These are phyloP conservation scores for Hordeum marinum DNA, from an alignment of 176 grass and related monocot genomes.

Conservation along the genomic window DNA sequence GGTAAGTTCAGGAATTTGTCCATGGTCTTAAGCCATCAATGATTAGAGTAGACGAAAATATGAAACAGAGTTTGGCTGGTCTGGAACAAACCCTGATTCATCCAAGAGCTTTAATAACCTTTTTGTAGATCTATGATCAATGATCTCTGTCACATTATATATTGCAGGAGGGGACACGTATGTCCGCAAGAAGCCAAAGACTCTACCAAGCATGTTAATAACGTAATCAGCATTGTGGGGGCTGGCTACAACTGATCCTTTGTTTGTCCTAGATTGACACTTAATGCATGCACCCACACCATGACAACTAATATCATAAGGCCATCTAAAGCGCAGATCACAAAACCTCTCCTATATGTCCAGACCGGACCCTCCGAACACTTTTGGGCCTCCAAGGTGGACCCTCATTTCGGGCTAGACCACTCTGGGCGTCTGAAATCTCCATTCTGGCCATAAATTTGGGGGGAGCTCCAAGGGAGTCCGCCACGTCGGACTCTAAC, in stretches of 20 bases:
- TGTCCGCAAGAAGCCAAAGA: slow-evolving; percentile 1
- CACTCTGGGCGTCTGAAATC: too few species aligned
- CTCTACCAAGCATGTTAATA: neutral
- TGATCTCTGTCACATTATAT: neutral
- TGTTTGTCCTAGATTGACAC: slow-evolving; percentile 32
- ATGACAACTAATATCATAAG: neutral
- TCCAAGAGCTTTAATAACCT: neutral
- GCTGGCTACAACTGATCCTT: neutral
- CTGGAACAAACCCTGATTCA: neutral
- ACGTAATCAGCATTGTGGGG: neutral
- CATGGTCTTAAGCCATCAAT: neutral
- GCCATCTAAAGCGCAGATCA: too few species aligned
- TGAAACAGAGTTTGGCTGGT: neutral
- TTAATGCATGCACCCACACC: neutral
- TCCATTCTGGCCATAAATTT: too few species aligned
- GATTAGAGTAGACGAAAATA: neutral
- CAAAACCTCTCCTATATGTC: too few species aligned
- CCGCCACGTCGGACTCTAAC: too few species aligned
- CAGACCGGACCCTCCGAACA: too few species aligned
- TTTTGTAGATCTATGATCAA: neutral
- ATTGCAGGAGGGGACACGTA: neutral
- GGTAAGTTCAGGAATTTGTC: neutral
- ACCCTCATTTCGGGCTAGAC: too few species aligned
- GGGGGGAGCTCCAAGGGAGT: too few species aligned
- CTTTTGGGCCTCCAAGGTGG: too few species aligned